phyloP scores from a whole-genome alignment of 1,284 basidiomycete species.

The Uromyces viciae-fabae region DNA sequence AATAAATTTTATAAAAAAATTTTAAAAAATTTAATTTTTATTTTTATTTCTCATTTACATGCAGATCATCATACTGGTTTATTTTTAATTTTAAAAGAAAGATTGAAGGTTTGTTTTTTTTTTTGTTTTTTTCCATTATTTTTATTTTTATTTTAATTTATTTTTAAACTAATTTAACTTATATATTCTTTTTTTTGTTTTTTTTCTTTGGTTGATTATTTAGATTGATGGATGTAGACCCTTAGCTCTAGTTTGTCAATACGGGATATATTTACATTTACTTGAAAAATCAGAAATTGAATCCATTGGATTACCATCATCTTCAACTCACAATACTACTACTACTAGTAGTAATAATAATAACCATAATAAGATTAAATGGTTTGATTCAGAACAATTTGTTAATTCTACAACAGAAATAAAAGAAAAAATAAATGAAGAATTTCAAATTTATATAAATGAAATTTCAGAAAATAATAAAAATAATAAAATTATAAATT shows the following conservation, averaged over 20 bases:
- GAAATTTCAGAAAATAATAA: too few relatives aligned
- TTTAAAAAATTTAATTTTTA: constrained; percentile 68
- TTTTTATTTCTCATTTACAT: constrained; percentile 87
- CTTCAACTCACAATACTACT: too few relatives aligned
- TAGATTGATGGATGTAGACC: constrained; percentile 17
- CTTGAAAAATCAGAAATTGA: constrained; percentile 28
- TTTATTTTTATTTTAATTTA: background rate
- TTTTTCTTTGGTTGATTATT: background rate
- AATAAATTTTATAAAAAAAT: constrained; percentile 52
- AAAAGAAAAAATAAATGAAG: too few relatives aligned
- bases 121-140: too few relatives aligned
- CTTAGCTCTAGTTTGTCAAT: constrained; percentile 33
- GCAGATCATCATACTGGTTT: constrained; percentile 89
- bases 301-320: constrained; percentile 10
- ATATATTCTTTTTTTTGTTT: background rate
- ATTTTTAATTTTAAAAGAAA: constrained; percentile 68
- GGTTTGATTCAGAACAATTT: constrained; percentile 37
- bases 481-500: too few relatives aligned
- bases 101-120: constrained; percentile 62
- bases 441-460: too few relatives aligned
- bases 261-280: constrained; percentile 41
- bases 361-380: background rate
- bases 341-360: too few relatives aligned
- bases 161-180: too few relatives aligned
- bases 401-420: background rate